Percentiles rank a stretch among this genome's conserved stretches.
These are phyloP conservation scores for Fusarium nisikadoi DNA, from an alignment of 2,329 filamentous ascomycete species.

Conservation along the genomic window DNA sequence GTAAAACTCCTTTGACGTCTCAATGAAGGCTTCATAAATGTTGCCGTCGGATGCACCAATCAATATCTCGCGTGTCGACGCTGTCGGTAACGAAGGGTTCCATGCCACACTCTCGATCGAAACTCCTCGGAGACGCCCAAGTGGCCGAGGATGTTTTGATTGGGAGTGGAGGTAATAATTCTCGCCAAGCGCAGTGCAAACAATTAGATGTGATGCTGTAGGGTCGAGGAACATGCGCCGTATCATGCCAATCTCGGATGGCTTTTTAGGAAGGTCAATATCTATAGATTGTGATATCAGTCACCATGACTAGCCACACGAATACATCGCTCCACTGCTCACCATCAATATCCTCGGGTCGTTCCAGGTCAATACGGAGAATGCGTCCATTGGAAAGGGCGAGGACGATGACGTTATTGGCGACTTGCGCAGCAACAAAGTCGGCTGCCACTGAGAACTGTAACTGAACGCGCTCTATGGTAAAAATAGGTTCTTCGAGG, in stretches of 20 bases:
- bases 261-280: constrained; percentile 95
- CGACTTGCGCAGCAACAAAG: constrained; percentile 95
- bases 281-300: constrained; percentile 64
- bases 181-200: constrained; percentile 91
- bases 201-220: constrained; percentile 91
- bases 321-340: constrained; percentile 32
- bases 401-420: constrained; percentile 94
- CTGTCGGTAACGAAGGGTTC: constrained; percentile 92
- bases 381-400: constrained; percentile 93
- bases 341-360: constrained; percentile 95
- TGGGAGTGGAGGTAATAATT: constrained; percentile 99
- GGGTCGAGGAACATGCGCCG: constrained; percentile 97
- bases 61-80: constrained; percentile 93
- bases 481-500: constrained; percentile 85
- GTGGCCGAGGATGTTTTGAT: constrained; percentile 84
- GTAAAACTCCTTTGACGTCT: constrained; percentile 94
- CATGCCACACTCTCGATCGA: constrained; percentile 90
- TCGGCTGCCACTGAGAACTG: constrained; percentile 95
- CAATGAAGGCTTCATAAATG: constrained; percentile 94
- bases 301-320: neutral
- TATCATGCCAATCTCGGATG: constrained; percentile 90
- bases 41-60: constrained; percentile 93
- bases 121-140: constrained; percentile 86
- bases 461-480: constrained; percentile 90
- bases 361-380: constrained; percentile 91